Conservation (phyloP, 2,329 filamentous ascomycete genomes). For the Penicillium sp. region DNA sequence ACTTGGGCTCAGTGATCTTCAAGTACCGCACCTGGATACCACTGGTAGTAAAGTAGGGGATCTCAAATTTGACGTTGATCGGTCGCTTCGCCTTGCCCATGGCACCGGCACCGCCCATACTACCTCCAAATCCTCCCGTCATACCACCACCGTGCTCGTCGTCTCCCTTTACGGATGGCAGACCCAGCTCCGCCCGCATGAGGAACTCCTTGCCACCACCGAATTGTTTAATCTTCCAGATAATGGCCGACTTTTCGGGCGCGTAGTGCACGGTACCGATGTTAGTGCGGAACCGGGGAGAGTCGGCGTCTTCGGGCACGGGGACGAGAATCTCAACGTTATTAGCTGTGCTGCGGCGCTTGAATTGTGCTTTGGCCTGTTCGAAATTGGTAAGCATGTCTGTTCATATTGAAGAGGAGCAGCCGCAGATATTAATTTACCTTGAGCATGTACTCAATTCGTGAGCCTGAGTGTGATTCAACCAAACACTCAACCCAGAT, state of each 20-base stretch:
- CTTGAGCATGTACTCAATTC: slow-evolving; percentile 99
- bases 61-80: slow-evolving; percentile 99
- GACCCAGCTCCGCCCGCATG: slow-evolving; percentile 93
- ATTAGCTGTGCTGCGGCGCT: slow-evolving; percentile 94
- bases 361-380: slow-evolving; percentile 90
- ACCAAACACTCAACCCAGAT: slow-evolving; percentile 99
- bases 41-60: slow-evolving; percentile 99
- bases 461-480: slow-evolving; percentile 89
- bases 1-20: slow-evolving; percentile 99
- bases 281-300: slow-evolving; percentile 93
- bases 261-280: slow-evolving; percentile 97
- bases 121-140: slow-evolving; percentile 95
- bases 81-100: slow-evolving; percentile 86
- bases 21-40: slow-evolving; percentile 97
- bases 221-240: slow-evolving; percentile 99
- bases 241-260: slow-evolving; percentile 93
- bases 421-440: slow-evolving; percentile 33
- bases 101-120: slow-evolving; percentile 86
- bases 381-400: slow-evolving; percentile 2
- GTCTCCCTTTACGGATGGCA: slow-evolving; percentile 91
- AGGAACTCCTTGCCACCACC: slow-evolving; percentile 97
- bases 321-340: slow-evolving; percentile 98
- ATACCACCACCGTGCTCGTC: slow-evolving; percentile 95
- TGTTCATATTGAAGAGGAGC: neutral
- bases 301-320: slow-evolving; percentile 95